Evolutionary conservation across 139 green algal species (phyloP), one percentile per base, ranked within the genome.

Genomic region (Volvox reticuliferus): DNA sequence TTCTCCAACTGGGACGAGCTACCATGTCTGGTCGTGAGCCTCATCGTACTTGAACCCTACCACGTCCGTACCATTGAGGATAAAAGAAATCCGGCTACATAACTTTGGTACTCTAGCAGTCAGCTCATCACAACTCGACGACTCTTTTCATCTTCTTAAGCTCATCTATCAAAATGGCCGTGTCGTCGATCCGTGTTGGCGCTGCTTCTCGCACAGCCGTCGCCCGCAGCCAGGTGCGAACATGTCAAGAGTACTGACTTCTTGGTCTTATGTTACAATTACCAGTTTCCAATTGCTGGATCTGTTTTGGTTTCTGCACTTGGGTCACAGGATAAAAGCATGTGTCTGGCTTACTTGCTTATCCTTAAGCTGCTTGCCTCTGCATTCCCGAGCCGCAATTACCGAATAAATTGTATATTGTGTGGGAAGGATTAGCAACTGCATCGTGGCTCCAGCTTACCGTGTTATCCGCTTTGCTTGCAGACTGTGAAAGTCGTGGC

Each of bases 401-500:
- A n/a, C n/a, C n/a, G n/a, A n/a, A n/a, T n/a, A n/a, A n/a, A n/a
- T n/a, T n/a, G n/a, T n/a, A n/a, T n/a, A n/a, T n/a, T n/a, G n/a
- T n/a, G 9, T 55, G 44, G 9, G 44, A 55, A 55, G 44, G 5
- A 55, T 5, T 9, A 55, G 44, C 44, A 55, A 55, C 9, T 55
- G 5, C 44, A 5, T 9, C 5, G 9, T 14, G 44, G 5, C 44
- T 55, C 44, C 9, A 55, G 44, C 44, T 55, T 9, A 55, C 9
- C 9, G 44, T 55, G 44, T 9, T 55, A 55, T 55, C 44, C 44
- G 44, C 44, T 55, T 55, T 79, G 63, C 82, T 88, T 89, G 85
- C 85, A 89, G 86, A 63, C 86, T 44, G 86, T 90, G 20, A 75
- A 84, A 69, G 86, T 90, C 71, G 73, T 75, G 16, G 86, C 86